phyloP scores from a whole-genome alignment of 208 protist genomes.

The Acanthamoeba culbertsoni region DNA sequence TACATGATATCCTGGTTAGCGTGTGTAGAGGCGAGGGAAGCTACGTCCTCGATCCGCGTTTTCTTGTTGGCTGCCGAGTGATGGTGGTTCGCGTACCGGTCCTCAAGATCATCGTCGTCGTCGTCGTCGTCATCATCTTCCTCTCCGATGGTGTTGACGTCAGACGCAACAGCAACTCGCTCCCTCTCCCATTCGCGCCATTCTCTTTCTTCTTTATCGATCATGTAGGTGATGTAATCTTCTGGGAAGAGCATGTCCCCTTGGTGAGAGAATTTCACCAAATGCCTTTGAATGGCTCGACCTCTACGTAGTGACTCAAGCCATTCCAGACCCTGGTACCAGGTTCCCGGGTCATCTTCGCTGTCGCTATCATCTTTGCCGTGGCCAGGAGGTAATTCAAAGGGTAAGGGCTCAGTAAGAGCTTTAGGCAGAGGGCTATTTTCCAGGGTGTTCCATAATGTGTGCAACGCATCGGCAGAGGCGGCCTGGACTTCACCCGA shows the following conservation, averaged over 20 bases:
- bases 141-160: neutral
- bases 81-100: neutral
- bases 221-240: neutral
- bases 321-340: neutral
- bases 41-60: neutral
- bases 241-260: conserved; percentile 1
- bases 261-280: neutral
- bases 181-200: neutral
- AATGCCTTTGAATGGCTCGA: neutral
- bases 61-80: neutral
- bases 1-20: conserved; percentile 5
- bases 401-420: neutral
- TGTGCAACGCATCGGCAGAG: neutral
- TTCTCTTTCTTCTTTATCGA: neutral
- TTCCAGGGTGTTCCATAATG: neutral
- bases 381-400: neutral
- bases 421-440: neutral
- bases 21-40: neutral
- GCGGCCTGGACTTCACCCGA: neutral
- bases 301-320: neutral
- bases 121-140: neutral
- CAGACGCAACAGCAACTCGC: neutral
- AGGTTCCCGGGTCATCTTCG: neutral
- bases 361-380: neutral
- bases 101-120: neutral